Conservation (phyloP, 768 basidiomycete species). For the Termitomyces bulborhizus region DNA sequence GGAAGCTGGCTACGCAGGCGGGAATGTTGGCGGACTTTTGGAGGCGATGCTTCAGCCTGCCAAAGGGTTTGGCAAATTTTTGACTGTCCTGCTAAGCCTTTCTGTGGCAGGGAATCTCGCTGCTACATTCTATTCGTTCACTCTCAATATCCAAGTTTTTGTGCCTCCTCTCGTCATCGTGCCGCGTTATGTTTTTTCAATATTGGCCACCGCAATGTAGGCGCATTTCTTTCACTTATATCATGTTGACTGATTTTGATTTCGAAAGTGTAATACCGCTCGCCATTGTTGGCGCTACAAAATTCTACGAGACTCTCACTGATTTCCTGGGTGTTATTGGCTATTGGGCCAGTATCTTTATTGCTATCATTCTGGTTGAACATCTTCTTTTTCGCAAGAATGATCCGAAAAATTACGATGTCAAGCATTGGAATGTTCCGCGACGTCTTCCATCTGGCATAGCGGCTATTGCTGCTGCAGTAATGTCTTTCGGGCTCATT, state of each 20-base stretch:
- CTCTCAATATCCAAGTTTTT: conserved; percentile 66
- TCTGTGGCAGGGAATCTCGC: conserved; percentile 81
- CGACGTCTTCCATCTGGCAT: conserved; percentile 55
- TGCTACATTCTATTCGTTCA: conserved; percentile 76
- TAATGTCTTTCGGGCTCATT: conserved; percentile 50
- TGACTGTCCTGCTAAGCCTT: conserved; percentile 74
- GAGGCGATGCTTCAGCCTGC: conserved; percentile 66
- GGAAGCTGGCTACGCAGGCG: conserved; percentile 48
- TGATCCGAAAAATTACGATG: conserved; percentile 46
- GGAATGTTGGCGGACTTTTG: conserved; percentile 66
- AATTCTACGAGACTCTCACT: conserved; percentile 61
- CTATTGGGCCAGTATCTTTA: conserved; percentile 62
- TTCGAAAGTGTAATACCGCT: conserved; percentile 57
- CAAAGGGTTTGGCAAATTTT: conserved; percentile 70
- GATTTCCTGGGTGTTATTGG: conserved; percentile 75
- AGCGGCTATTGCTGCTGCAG: conserved; percentile 53
- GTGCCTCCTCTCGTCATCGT: conserved; percentile 52
- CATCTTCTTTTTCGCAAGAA: conserved; percentile 61
- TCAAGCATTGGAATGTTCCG: conserved; percentile 50
- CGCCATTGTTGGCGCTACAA: conserved; percentile 68
- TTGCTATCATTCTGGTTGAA: conserved; percentile 58
- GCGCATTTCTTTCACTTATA: conserved; percentile 2
- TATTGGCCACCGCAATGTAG: conserved; percentile 67
- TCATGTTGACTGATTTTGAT: background rate
- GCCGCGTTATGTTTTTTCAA: conserved; percentile 73